Base-by-base conservation (phyloP, 495 filamentous ascomycete genomes). In the Hypomontagnella submonticulosa region DNA sequence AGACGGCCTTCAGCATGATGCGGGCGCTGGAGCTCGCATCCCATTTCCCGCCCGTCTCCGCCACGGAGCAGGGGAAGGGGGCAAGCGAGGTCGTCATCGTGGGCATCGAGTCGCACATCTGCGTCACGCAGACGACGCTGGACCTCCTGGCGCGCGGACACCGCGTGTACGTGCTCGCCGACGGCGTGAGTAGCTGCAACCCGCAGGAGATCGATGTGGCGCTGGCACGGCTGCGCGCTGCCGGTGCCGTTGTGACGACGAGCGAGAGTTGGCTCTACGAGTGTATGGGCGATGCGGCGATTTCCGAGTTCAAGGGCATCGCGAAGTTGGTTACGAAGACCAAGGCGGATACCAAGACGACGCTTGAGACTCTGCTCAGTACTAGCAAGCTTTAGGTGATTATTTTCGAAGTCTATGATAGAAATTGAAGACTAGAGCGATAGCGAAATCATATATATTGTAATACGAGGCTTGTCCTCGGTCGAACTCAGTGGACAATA, bases 181-280 rank as follows among this genome's bases (percentile, higher is more conserved):
- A 99, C 77, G 95, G 88, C 32, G 92, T 97, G 19, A 92, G 88
- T 64, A 92, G 89, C 76, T 89, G 90, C 69, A 95, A 97, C 76
- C 74, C 79, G 16, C 87, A 90, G 72, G 95, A 99, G 79, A 80
- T 94, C 30, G 84, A 83, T 0, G 78, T 97, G 69, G 94, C 95
- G 62, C 78, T 99, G 34, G 86, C 81, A 32, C 71, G 95, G 62
- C 71, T 99, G 76, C 76, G 90, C 69, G 81, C 81, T 67, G 92
- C 87, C 38, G 94, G 94, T 0, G 94, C 88, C 34, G 78, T 87
- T 10, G 84, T 99, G 12, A 97, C 92, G 46, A 92, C 88, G 43
- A 96, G 91, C 76, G 95, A 99, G 86, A 90, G 91, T 75, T 90
- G 88, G 77, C 65, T 98, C 63, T 99, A 95, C 80, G 94, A 98